Evolutionary conservation across 2,329 filamentous ascomycete species (phyloP), one percentile per base, ranked within the genome.

Genomic region (Monosporascus ibericus): DNA sequence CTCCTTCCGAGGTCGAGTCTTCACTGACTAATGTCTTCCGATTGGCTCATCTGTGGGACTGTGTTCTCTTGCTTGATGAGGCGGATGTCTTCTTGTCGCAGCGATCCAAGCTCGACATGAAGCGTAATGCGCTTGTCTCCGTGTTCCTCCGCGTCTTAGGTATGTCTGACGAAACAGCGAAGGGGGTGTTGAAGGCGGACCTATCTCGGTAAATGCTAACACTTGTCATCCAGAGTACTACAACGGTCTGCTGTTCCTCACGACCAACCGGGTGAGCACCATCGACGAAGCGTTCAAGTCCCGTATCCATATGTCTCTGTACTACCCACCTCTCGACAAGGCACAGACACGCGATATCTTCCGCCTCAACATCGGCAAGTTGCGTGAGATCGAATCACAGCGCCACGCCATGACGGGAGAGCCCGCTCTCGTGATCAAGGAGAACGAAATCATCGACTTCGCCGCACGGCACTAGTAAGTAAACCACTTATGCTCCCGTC

Each of bases 241-340:
- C 52, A 60, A 61, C 30, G 72, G 72, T 0, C 65, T 74, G 48
- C 62, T 74, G 1, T 72, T 70, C 61, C 66, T 75, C 25, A 76
- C 73, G 5, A 76, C 73, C 22, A 76, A 75, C 60, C 69, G 71
- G 9, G 68, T 75, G 5, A 69, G 71, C 18, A 62, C 64, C 11
- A 70, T 76, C 48, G 73, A 76, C 58, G 71, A 73, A 48, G 73
- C 73, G 1, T 74, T 73, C 61, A 68, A 66, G 60, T 74, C 72
- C 14, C 65, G 70, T 3, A 70, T 73, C 52, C 71, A 73, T 57
- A 65, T 72, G 60, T 63, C 60, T n/a, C 54, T 68, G 11, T 65
- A 66, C 56, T 67, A 71, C 55, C 69, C 69, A 7, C 70, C 68
- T 0, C 63, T 74, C 0, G 65, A 67, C 47, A 68, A 67, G 60